Evolutionary conservation across 306 rosid genomes (phyloP).

Genomic region (Cyamopsis tetragonoloba): DNA sequence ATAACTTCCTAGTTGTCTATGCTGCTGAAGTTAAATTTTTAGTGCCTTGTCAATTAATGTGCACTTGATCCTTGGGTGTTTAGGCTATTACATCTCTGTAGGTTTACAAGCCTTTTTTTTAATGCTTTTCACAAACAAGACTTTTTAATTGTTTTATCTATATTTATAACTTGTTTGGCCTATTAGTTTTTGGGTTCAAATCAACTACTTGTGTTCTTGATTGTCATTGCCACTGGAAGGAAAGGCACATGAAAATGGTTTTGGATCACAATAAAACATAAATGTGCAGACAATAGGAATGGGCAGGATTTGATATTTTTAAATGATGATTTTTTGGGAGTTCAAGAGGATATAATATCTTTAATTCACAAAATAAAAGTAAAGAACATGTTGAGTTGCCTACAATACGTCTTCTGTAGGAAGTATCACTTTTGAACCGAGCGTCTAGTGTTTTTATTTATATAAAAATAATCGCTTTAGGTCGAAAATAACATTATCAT

Average conservation of each 20-base stretch:
- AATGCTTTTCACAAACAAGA: neutral
- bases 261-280: neutral
- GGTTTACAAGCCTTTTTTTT: neutral
- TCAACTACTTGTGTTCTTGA: neutral
- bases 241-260: neutral
- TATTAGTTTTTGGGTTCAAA: constrained; percentile 5
- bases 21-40: neutral
- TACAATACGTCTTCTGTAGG: neutral
- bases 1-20: neutral
- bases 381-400: neutral
- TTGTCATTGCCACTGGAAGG: neutral
- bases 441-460: neutral
- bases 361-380: neutral
- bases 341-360: neutral
- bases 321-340: neutral
- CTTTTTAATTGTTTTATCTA: neutral
- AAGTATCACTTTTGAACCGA: neutral
- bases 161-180: neutral
- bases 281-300: neutral
- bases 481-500: neutral
- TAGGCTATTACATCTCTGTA: neutral
- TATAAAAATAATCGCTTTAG: neutral
- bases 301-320: neutral
- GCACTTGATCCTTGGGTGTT: neutral
- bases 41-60: neutral